Conservation (phyloP, 768 basidiomycete genomes). For the Boletus coccyginus region DNA sequence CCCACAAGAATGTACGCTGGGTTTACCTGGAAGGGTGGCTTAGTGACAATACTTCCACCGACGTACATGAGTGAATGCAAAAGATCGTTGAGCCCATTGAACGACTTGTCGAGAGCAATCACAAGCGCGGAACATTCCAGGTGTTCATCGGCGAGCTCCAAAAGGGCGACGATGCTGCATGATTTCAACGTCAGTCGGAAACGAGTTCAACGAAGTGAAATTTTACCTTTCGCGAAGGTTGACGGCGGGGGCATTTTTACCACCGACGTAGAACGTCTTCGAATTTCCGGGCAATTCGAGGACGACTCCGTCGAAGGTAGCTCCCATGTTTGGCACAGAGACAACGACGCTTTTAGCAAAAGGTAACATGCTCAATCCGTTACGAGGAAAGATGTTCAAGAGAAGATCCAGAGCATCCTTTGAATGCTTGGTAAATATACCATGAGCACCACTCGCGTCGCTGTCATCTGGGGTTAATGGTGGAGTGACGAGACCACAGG, state of each 20-base stretch:
- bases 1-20: constrained; percentile 82
- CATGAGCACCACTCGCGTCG: constrained; percentile 41
- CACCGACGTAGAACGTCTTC: constrained; percentile 82
- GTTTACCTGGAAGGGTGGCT: constrained; percentile 73
- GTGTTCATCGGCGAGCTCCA: constrained; percentile 86
- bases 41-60: constrained; percentile 81
- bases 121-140: constrained; percentile 75
- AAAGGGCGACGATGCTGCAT: constrained; percentile 73
- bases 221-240: constrained; percentile 79
- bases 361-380: constrained; percentile 66
- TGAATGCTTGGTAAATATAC: constrained; percentile 43
- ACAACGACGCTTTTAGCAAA: constrained; percentile 74
- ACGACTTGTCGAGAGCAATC: constrained; percentile 75
- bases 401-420: constrained; percentile 76
- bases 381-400: constrained; percentile 72
- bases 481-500: constrained; percentile 57
- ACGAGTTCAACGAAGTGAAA: constrained; percentile 1
- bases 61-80: constrained; percentile 93
- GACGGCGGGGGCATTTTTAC: constrained; percentile 76
- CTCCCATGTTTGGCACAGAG: constrained; percentile 63
- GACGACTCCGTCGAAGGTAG: constrained; percentile 74
- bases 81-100: constrained; percentile 65
- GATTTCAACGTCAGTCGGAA: not conserved
- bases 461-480: constrained; percentile 76
- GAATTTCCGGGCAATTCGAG: constrained; percentile 67